Base-by-base conservation (phyloP, 2,329 filamentous ascomycete species). In the Calonectria multiphialidica region DNA sequence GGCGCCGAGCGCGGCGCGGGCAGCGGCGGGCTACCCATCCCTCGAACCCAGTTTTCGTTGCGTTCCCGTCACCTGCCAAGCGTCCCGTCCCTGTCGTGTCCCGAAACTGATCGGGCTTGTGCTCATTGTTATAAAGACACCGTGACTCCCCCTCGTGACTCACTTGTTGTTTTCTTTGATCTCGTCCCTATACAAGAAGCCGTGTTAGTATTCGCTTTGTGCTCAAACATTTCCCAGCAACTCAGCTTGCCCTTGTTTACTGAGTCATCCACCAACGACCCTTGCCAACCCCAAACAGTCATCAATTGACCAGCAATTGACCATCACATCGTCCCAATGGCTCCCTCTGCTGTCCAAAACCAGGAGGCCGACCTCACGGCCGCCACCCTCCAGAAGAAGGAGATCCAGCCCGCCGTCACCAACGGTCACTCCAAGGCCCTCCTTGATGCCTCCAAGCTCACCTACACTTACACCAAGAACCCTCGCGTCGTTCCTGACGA, bases 371-470 rank as follows among this genome's bases (percentile, higher is more conserved):
- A 89, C 82, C 84, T 90, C 74, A 89, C 87, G 44, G 85, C 88
- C 64, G 84, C 87, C 21, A 88, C 88, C 75, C 82, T 91, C 70
- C 83, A 87, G 76, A 85, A 88, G 80, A 89, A 89, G 78, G 82
- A 88, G 75, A 80, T 83, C 35, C 78, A 82, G 42, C 75, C 81
- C 59, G 81, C 82, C 66, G 79, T 81, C 50, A 65, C 81, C 78
- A 82, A 82, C 45, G 80, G 81, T 78, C 76, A 84, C 72, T 75
- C 91, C 82, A 76, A 82, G 85, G 90, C 80, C 85, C 92, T 82
- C 84, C 87, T 93, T 66, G 89, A 93, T 79, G 90, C 91, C 76
- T 92, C 91, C 75, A 89, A 89, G 81, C 86, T 93, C 77, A 89
- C 82, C 70, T 89, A 90, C 85, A 89, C 84, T 73, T 84, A 85